A percentile compares a stretch with the other conserved stretches of the same genome.
These are phyloP conservation scores for Lepiota brunneoincarnata DNA, from an alignment of 768 basidiomycete genomes.

Conservation along the genomic window DNA sequence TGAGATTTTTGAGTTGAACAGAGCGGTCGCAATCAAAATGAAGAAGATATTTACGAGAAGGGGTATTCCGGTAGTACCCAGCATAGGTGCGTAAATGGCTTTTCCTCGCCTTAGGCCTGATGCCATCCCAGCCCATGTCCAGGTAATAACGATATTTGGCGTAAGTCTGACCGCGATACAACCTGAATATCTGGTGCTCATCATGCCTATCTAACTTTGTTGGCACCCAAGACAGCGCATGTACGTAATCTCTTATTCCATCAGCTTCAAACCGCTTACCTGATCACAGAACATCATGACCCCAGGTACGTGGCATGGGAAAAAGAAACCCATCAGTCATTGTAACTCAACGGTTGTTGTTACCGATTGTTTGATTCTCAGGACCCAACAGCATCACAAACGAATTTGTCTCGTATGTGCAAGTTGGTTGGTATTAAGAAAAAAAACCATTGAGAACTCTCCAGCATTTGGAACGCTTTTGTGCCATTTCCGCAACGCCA, in stretches of 20 bases:
- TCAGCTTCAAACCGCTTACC: conserved; percentile 14
- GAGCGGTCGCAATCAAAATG: conserved; percentile 67
- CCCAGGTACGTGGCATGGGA: conserved; percentile 39
- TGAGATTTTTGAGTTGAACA: conserved; percentile 80
- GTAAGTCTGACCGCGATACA: conserved; percentile 49
- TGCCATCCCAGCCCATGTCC: conserved; percentile 7
- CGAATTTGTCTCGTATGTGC: conserved; percentile 64
- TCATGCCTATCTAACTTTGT: conserved; percentile 7
- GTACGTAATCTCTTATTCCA: conserved; percentile 3
- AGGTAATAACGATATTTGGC: conserved; percentile 95
- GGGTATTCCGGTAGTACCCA: conserved; percentile 79
- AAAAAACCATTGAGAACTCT: conserved; percentile 13
- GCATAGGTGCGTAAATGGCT: conserved; percentile 48
- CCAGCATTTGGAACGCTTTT: conserved; percentile 77
- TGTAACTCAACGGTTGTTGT: not conserved
- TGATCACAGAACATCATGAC: conserved; percentile 58
- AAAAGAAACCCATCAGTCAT: not conserved
- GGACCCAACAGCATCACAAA: conserved; percentile 70
- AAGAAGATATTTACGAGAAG: conserved; percentile 61
- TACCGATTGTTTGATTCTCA: conserved; percentile 18
- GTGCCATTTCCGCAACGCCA: conserved; percentile 78
- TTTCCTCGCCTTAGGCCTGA: not conserved
- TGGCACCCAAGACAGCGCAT: conserved; percentile 9
- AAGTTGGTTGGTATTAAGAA: not conserved
- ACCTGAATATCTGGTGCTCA: conserved; percentile 3